phyloP scores from a whole-genome alignment of 305 asterid genomes.

The Ruellia speciosa region DNA sequence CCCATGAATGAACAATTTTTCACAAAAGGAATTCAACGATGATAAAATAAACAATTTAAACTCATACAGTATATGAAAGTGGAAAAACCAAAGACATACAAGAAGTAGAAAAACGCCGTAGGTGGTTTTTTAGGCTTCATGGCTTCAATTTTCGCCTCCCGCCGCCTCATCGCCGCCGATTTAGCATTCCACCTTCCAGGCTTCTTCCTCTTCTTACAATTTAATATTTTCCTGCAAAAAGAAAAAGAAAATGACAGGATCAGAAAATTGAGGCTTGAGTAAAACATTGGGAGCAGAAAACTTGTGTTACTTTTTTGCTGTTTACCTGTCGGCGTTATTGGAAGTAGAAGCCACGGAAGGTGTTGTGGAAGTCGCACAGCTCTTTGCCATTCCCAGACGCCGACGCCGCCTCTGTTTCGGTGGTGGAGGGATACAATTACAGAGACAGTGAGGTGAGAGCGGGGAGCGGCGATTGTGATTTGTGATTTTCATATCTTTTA shows the following conservation, averaged over 20 bases:
- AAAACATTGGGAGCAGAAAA: not conserved
- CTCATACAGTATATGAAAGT: not conserved
- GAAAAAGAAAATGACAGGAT: not conserved
- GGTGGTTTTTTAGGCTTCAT: slow-evolving; percentile 91
- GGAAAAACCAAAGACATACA: slow-evolving; percentile 35
- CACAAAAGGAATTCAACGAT: not conserved
- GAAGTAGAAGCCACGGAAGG: not conserved
- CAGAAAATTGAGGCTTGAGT: slow-evolving; percentile 4
- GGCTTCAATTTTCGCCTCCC: slow-evolving; percentile 44
- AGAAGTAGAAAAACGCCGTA: slow-evolving; percentile 87
- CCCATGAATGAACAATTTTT: not conserved
- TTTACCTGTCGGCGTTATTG: not conserved
- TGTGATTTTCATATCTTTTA: too few species aligned
- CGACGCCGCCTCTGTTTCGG: not conserved
- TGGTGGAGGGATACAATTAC: too few species aligned
- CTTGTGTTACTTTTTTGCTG: not conserved
- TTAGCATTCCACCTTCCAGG: slow-evolving; percentile 35
- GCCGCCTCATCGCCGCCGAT: slow-evolving; percentile 29
- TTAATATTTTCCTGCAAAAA: slow-evolving; percentile 38
- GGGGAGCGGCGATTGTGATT: not conserved
- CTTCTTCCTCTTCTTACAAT: slow-evolving; percentile 31
- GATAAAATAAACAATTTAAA: not conserved
- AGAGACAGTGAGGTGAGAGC: not conserved
- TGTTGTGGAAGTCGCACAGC: not conserved
- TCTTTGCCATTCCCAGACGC: not conserved